Conservation (phyloP, 176 grass and related monocot genomes). For the Aegilops speltoides region DNA sequence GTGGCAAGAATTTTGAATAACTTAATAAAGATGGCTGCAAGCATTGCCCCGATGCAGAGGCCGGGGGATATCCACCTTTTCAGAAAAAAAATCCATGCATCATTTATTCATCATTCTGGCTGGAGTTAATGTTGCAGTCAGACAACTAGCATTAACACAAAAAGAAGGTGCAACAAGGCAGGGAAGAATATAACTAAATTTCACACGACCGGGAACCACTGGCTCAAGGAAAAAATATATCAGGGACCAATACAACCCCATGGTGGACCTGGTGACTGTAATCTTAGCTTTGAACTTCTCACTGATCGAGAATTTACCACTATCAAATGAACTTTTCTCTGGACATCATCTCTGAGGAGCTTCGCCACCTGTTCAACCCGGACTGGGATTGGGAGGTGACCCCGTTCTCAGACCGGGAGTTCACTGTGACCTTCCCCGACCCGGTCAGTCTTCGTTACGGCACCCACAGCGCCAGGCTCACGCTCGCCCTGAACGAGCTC, state of each 20-base stretch:
- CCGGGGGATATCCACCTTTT: background rate
- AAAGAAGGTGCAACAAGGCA: background rate
- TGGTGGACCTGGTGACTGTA: background rate
- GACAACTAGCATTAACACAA: background rate
- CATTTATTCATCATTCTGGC: background rate
- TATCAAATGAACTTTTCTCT: background rate
- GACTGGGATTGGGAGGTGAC: too few species aligned
- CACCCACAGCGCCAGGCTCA: too few species aligned
- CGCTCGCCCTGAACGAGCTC: too few species aligned
- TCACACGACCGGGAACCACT: background rate
- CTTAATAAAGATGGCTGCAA: too few species aligned
- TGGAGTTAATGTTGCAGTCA: background rate
- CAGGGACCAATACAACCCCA: background rate
- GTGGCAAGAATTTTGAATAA: background rate
- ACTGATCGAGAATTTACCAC: background rate
- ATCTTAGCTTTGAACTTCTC: background rate
- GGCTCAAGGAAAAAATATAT: background rate
- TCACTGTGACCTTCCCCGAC: too few species aligned
- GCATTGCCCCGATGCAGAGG: too few species aligned
- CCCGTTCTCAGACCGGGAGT: too few species aligned
- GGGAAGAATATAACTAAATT: background rate
- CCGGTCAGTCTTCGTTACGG: too few species aligned
- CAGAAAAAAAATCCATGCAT: background rate
- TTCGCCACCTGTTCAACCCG: too few species aligned
- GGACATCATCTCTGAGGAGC: too few species aligned